Percentiles rank a stretch among this genome's conserved stretches.
These are phyloP conservation scores for Ganoderma sinense DNA, from an alignment of 1,284 basidiomycete species.

Conservation along the genomic window DNA sequence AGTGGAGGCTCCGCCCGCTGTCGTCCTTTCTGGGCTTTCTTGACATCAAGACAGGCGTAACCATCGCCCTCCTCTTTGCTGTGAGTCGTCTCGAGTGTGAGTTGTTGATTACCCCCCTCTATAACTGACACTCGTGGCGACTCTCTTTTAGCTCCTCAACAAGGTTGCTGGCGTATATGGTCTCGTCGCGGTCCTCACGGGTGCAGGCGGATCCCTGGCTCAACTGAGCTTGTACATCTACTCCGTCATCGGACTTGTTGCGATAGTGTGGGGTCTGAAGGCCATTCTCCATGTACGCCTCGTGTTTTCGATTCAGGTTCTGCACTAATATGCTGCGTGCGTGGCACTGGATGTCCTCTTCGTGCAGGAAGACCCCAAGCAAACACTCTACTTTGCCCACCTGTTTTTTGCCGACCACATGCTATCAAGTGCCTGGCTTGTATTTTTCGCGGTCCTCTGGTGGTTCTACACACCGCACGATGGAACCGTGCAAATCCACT, in stretches of 20 bases:
- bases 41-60: conserved; percentile 91
- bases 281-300: conserved; percentile 80
- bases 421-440: conserved; percentile 91
- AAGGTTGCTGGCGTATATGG: conserved; percentile 99
- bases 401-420: conserved; percentile 93
- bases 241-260: conserved; percentile 84
- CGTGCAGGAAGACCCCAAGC: conserved; percentile 83
- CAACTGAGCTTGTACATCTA: conserved; percentile 95
- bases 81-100: conserved; percentile 47
- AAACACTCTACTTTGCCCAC: conserved; percentile 91
- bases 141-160: conserved; percentile 79
- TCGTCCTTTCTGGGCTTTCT: conserved; percentile 84
- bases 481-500: conserved; percentile 81
- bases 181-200: conserved; percentile 88
- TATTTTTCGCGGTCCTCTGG: conserved; percentile 90
- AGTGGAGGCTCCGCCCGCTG: conserved; percentile 83
- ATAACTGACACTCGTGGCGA: conserved; percentile 23
- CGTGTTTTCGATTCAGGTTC: background rate
- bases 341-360: conserved; percentile 13
- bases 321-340: conserved; percentile 18
- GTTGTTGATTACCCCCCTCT: conserved; percentile 11
- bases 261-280: conserved; percentile 88
- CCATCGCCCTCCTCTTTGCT: conserved; percentile 86
- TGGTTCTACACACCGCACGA: conserved; percentile 94
- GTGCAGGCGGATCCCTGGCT: conserved; percentile 86